Percentiles rank a stretch among this genome's conserved stretches.
These are phyloP conservation scores for Calonectria henricotiae DNA, from an alignment of 2,329 filamentous ascomycete genomes.

Conservation along the genomic window DNA sequence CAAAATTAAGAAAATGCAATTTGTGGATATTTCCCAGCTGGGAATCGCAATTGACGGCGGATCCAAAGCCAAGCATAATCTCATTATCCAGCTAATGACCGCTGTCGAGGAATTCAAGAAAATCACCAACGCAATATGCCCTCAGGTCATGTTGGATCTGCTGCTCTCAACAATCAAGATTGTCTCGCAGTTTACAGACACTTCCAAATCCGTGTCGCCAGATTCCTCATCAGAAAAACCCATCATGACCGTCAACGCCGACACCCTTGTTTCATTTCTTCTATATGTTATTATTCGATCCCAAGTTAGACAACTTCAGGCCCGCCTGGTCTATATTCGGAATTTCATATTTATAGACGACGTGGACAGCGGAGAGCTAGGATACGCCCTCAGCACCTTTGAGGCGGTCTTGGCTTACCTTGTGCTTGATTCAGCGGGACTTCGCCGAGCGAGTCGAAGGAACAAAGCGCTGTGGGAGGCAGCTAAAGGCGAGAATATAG, in stretches of 20 bases:
- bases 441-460: conserved; percentile 87
- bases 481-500: conserved; percentile 82
- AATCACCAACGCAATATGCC: conserved; percentile 82
- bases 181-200: conserved; percentile 79
- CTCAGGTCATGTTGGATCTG: conserved; percentile 90
- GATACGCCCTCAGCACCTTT: conserved; percentile 95
- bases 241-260: conserved; percentile 81
- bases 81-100: conserved; percentile 82
- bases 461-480: conserved; percentile 94
- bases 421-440: conserved; percentile 82
- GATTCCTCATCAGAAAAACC: conserved; percentile 67
- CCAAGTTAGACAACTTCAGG: conserved; percentile 89
- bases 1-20: conserved; percentile 93
- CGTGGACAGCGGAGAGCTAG: conserved; percentile 95
- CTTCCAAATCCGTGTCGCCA: conserved; percentile 60
- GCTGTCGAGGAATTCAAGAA: conserved; percentile 93
- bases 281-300: conserved; percentile 94
- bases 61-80: conserved; percentile 83
- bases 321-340: conserved; percentile 93
- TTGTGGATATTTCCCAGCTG: conserved; percentile 94
- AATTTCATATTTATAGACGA: conserved; percentile 99
- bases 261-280: conserved; percentile 92
- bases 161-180: conserved; percentile 87
- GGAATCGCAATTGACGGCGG: conserved; percentile 90
- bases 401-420: conserved; percentile 95